Conservation (phyloP, 1,139 yeast genomes). For the Pichia sp. region DNA sequence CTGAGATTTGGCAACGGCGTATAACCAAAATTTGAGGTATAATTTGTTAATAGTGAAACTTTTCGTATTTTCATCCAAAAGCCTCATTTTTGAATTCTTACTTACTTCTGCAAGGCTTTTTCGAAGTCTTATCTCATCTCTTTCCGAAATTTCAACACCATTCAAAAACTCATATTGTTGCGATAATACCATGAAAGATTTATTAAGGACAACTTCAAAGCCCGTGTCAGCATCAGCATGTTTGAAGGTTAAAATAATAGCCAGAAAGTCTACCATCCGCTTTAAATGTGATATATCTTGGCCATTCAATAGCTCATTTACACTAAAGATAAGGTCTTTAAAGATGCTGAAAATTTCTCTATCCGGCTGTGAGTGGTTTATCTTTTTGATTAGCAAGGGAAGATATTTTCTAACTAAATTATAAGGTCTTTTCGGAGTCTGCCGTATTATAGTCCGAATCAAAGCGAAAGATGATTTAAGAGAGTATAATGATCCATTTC, state of each 20-base stretch:
- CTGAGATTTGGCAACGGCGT: slow-evolving; percentile 4
- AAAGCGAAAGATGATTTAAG: slow-evolving; percentile 15
- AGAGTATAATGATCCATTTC: slow-evolving; percentile 15
- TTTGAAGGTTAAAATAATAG: slow-evolving; percentile 11
- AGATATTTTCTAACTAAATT: slow-evolving; percentile 20
- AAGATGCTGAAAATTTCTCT: slow-evolving; percentile 5
- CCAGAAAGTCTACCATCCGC: slow-evolving; percentile 15
- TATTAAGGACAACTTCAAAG: background rate
- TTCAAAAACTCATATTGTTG: slow-evolving; percentile 15
- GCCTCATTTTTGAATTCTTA: slow-evolving; percentile 3
- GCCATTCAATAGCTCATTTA: slow-evolving; percentile 12
- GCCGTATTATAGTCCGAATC: slow-evolving; percentile 10
- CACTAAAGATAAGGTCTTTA: slow-evolving; percentile 10
- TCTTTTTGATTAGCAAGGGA: slow-evolving; percentile 15
- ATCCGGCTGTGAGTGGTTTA: slow-evolving; percentile 16
- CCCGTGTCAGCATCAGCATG: background rate
- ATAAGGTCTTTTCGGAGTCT: slow-evolving; percentile 21
- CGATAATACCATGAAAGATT: slow-evolving; percentile 3
- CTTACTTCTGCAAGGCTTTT: slow-evolving; percentile 11
- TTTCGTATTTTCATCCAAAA: slow-evolving; percentile 1
- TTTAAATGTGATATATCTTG: slow-evolving; percentile 16
- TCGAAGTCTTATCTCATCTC: slow-evolving; percentile 10
- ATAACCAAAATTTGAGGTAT: slow-evolving; percentile 15
- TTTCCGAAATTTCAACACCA: slow-evolving; percentile 6
- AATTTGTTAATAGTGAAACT: background rate